Percentiles rank a stretch among this genome's conserved stretches.
Evolutionary conservation across 257 asterid species (phyloP).

Genomic region (Dorcoceras hygrometricum): DNA sequence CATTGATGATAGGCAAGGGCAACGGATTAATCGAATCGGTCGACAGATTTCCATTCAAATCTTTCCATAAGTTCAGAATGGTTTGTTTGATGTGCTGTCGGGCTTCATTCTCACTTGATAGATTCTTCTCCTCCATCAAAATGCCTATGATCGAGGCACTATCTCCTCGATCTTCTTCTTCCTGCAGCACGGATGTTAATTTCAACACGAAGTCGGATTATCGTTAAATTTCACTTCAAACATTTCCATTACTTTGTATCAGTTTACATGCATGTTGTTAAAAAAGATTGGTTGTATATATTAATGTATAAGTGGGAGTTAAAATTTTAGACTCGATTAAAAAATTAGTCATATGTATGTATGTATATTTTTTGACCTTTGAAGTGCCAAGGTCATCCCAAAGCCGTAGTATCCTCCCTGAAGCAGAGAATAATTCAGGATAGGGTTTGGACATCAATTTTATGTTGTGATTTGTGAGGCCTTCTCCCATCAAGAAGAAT

Average conservation of each 20-base stretch:
- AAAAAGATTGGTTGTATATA: too few species aligned
- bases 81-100: background rate
- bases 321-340: too few species aligned
- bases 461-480: slow-evolving; percentile 13
- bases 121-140: slow-evolving; percentile 1
- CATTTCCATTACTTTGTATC: too few species aligned
- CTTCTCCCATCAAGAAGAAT: slow-evolving; percentile 30
- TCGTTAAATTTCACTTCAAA: background rate
- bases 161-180: slow-evolving; percentile 25
- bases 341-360: background rate
- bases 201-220: background rate
- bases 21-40: background rate
- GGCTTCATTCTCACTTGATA: background rate
- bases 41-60: background rate
- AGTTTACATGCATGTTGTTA: too few species aligned
- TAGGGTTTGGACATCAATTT: slow-evolving; percentile 21
- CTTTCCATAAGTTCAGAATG: background rate
- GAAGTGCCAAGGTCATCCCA: slow-evolving; percentile 34
- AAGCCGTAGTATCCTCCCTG: slow-evolving; percentile 31
- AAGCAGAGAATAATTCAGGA: slow-evolving; percentile 22
- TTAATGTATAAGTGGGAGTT: too few species aligned
- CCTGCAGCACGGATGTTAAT: slow-evolving; percentile 7
- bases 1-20: background rate
- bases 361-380: slow-evolving; percentile 24
- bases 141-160: slow-evolving; percentile 19